Base-by-base conservation (phyloP, 371 early-diverging fungal species). In the Mortierella sp. region DNA sequence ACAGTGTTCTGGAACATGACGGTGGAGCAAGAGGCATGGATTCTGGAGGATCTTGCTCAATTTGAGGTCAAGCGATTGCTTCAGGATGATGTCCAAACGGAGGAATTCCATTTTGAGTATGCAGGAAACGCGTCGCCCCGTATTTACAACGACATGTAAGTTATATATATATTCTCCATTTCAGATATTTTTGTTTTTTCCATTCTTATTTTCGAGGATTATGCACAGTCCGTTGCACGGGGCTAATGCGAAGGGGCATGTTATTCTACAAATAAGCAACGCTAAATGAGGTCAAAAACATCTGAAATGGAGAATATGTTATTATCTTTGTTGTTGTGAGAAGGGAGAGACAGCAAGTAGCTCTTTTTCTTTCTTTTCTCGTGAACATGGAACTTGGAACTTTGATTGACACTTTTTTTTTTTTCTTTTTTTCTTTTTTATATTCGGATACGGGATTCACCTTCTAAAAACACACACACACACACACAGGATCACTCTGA, bases 1-100 rank as follows among this genome's bases (percentile, higher is more conserved):
- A 93, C 95, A 2, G 98, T 97, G 1, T 91, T 97, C 68, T 98
- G 99, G 99, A 97, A 96, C 44, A 91, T 98, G 74, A 89, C 89
- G n/a, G 90, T 94, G 62, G 86, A 86, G 29, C 95, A 97, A 68
- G 99, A 98, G 77, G 64, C 85, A 25, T 77, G 86, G 66, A 87
- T 96, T 72, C 76, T 98, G 64, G 84, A 85, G n/a, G 91, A 94
- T 59, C 74, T 95, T n/a, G 72, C 84, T 45, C 80, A 86, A 55
- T 86, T 90, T 83, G 93, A 92, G 74, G 81, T 57, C 84, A 88
- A 64, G 81, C 83, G 61, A 62, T 51, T 80, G 81, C 89, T 88
- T 46, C 72, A 84, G 18, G 91, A 89, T 26, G 95, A 94, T 68
- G 86, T 95, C 53, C 94, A 96, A 77, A 89, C 88, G n/a, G 98